Conservation (phyloP, 2,329 filamentous ascomycete species). For the Colletotrichum camelliae region DNA sequence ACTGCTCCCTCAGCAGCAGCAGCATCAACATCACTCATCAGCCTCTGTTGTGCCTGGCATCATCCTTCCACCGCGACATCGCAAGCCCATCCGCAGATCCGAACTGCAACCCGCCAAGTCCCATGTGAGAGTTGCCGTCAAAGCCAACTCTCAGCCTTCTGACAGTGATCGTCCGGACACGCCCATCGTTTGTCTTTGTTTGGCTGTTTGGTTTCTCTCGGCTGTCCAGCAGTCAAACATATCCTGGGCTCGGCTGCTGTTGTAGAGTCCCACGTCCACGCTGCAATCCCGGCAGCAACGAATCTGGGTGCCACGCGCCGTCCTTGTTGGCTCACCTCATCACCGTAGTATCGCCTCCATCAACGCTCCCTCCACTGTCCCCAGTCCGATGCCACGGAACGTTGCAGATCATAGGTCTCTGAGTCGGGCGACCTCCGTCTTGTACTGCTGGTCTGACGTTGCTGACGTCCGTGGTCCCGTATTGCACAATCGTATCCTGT, state of each 20-base stretch:
- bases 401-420: constrained; percentile 1
- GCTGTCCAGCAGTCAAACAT: neutral
- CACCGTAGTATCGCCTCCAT: constrained; percentile 2
- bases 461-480: neutral
- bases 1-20: neutral
- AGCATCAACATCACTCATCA: neutral
- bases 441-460: neutral
- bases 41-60: neutral
- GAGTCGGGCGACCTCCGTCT: constrained; percentile 5
- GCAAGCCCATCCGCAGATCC: neutral
- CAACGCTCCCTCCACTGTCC: neutral
- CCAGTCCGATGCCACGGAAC: neutral
- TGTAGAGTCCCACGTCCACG: neutral
- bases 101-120: neutral
- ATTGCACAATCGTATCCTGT: neutral
- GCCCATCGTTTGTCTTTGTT: neutral
- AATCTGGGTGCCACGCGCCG: neutral
- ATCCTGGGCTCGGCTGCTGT: neutral
- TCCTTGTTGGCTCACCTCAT: constrained; percentile 6
- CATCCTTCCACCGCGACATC: neutral
- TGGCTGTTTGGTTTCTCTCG: neutral
- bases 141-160: neutral
- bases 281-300: neutral
- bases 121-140: neutral
- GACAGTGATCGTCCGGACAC: neutral